Base-by-base conservation (phyloP, 1,139 yeast genomes). In the Candida glucosophila region DNA sequence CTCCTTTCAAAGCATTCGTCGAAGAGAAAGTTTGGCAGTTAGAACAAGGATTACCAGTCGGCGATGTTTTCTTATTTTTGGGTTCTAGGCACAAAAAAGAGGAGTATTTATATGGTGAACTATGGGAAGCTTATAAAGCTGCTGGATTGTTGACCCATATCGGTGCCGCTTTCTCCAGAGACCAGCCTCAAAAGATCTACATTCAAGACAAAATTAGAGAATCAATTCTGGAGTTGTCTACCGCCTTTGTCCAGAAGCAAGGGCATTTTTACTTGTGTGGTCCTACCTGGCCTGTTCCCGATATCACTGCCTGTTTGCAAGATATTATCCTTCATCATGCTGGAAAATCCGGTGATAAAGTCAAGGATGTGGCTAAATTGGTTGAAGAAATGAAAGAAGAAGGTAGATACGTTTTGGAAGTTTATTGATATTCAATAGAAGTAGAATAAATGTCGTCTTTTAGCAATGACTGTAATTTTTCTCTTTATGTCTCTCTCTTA, bases 231-330 rank as follows among this genome's bases (percentile, higher is more conserved):
- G 77, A 72, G 19, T 68, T 90, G 54, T 80, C 82, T 29, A 81
- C 74, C 29, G 92, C 95, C 18, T 73, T 88, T 52, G 79, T 79
- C 24, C 59, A 62, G 33, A 71, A 86, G 57, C 63, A 78, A 29
- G 98, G 97, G 31, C 77, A 86, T 14, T 88, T 90, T 72, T 90
- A 90, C 60, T 69, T 90, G 49, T 90, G 98, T 75, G 98, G 98
- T 37, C 97, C 97, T 23, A 90, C 97, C 2, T 90, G 98, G 98
- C 98, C 98, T 15, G 97, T 90, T 43, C 96, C 97, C 11, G 96
- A 88, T 53, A 82, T 90, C 43, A 83, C 95, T 32, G 83, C 80
- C 25, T 93, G 95, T 42, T 65, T 90, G 40, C 82, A 80, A 46
- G 95, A 83, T 40, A 81, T 90, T 43, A 68, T 86, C 27, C 52